A percentile compares a stretch with the other conserved stretches of the same genome.
Conservation (phyloP, 495 filamentous ascomycete genomes). For the Letharia columbiana region DNA sequence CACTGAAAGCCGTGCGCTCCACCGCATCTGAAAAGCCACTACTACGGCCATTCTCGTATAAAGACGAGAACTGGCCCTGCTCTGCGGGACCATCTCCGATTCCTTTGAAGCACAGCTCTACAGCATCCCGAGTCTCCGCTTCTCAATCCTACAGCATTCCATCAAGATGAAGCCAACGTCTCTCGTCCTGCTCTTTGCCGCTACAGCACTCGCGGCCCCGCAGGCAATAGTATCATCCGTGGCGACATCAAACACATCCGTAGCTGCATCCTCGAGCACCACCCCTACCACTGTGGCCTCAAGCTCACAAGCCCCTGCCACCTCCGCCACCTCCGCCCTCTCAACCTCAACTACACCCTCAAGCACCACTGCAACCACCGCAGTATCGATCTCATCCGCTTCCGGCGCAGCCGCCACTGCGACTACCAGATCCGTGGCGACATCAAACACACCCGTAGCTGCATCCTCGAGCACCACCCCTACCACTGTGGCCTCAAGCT, state of each 20-base stretch:
- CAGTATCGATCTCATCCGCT: too few species aligned
- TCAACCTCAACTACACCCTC: background rate
- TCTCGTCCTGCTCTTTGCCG: background rate
- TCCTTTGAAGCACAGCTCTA: background rate
- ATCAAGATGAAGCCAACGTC: background rate
- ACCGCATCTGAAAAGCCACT: background rate
- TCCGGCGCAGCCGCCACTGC: too few species aligned
- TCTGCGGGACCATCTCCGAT: background rate
- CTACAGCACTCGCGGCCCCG: background rate
- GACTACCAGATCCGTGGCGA: background rate
- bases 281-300: background rate
- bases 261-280: background rate
- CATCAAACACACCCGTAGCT: background rate
- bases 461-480: background rate
- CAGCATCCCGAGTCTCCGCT: background rate
- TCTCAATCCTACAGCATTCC: background rate
- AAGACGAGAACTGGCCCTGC: background rate
- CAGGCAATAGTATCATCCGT: background rate
- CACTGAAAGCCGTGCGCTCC: background rate
- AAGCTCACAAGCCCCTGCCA: background rate
- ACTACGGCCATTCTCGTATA: background rate
- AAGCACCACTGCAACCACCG: too few species aligned
- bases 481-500: background rate
- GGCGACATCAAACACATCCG: background rate
- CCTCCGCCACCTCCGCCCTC: background rate